phyloP scores from a whole-genome alignment of 805 yeast species.

The Ogataea trehalophila region DNA sequence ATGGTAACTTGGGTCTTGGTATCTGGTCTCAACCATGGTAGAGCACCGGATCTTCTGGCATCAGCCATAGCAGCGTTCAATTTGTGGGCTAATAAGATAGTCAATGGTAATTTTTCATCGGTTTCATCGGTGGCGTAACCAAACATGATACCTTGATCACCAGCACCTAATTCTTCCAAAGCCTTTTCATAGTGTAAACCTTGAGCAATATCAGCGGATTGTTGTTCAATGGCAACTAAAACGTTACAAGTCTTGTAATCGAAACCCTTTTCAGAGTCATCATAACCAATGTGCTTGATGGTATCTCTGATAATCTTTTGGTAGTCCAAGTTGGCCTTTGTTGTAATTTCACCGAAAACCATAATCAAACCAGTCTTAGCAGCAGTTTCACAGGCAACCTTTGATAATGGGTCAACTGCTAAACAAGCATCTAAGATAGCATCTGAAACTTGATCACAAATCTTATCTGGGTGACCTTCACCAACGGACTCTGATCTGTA shows the following conservation, averaged over 20 bases:
- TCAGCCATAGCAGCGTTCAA: conserved; percentile 94
- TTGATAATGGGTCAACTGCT: conserved; percentile 91
- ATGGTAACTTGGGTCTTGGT: conserved; percentile 99
- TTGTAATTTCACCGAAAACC: conserved; percentile 99
- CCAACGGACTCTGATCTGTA: conserved; percentile 88
- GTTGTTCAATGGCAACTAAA: conserved; percentile 98
- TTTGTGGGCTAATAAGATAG: conserved; percentile 90
- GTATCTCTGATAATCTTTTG: conserved; percentile 98
- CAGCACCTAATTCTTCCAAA: conserved; percentile 97
- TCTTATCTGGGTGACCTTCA: conserved; percentile 93
- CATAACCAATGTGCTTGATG: conserved; percentile 97
- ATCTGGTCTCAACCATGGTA: conserved; percentile 98
- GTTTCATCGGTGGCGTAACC: conserved; percentile 99
- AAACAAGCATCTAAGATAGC: conserved; percentile 98
- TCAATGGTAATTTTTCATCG: conserved; percentile 94
- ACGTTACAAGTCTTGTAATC: conserved; percentile 99
- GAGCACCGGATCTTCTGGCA: conserved; percentile 94
- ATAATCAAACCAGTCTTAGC: conserved; percentile 99
- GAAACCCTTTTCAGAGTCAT: conserved; percentile 91
- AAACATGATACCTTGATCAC: conserved; percentile 99
- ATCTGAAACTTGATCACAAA: conserved; percentile 98
- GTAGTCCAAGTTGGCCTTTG: conserved; percentile 91
- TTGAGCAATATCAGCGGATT: conserved; percentile 98
- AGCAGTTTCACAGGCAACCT: conserved; percentile 99
- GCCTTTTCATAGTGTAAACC: conserved; percentile 97